Percentiles rank a stretch among this genome's conserved stretches.
These are phyloP conservation scores for Penicillium sp. DNA, from an alignment of 2,329 filamentous ascomycete genomes.

Conservation along the genomic window DNA sequence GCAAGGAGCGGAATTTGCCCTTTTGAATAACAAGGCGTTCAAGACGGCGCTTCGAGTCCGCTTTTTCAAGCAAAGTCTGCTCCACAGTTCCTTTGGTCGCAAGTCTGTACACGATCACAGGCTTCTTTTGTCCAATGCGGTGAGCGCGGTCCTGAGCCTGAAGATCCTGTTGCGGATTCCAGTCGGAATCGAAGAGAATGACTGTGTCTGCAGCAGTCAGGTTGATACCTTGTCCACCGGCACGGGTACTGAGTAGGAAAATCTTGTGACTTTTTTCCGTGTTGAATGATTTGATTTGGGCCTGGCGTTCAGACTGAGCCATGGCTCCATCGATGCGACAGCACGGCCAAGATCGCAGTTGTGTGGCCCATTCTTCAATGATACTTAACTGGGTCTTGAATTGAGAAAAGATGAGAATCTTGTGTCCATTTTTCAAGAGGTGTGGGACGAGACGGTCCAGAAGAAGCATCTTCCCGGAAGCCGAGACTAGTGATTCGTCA, in stretches of 20 bases:
- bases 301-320: constrained; percentile 70
- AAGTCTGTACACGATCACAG: constrained; percentile 90
- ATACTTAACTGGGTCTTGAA: constrained; percentile 95
- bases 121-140: constrained; percentile 88
- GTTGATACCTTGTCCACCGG: constrained; percentile 94
- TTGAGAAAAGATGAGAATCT: constrained; percentile 94
- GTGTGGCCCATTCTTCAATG: constrained; percentile 79
- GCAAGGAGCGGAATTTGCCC: constrained; percentile 75
- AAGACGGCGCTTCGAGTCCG: constrained; percentile 86
- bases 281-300: constrained; percentile 76
- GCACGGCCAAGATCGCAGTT: constrained; percentile 77
- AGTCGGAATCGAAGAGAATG: constrained; percentile 86
- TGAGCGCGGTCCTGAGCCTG: constrained; percentile 96
- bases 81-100: constrained; percentile 94
- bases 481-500: constrained; percentile 81
- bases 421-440: constrained; percentile 76
- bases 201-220: constrained; percentile 90
- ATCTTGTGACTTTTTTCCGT: constrained; percentile 67
- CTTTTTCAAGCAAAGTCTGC: constrained; percentile 80
- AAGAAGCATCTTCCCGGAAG: constrained; percentile 94
- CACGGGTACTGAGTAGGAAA: constrained; percentile 87
- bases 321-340: constrained; percentile 93
- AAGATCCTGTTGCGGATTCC: constrained; percentile 96
- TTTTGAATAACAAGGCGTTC: constrained; percentile 97
- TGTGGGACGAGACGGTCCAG: constrained; percentile 81